A percentile compares a stretch with the other conserved stretches of the same genome.
Evolutionary conservation across 2,329 filamentous ascomycete species (phyloP).

Genomic region (Alternaria dauci): DNA sequence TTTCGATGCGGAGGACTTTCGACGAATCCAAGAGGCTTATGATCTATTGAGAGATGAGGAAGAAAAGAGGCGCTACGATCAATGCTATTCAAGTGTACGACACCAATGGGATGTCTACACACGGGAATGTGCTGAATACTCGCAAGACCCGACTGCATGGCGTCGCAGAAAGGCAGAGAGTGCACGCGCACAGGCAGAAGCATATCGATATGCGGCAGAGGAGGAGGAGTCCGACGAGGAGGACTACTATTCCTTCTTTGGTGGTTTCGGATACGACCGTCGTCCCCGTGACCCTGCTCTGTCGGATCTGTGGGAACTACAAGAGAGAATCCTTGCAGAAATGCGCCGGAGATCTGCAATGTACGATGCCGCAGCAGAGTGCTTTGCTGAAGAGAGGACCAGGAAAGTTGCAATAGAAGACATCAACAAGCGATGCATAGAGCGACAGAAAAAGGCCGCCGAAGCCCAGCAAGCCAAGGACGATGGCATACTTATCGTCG

Average conservation of each 20-base stretch:
- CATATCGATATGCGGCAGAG: not conserved
- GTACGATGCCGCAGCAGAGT: not conserved
- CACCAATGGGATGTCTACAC: not conserved
- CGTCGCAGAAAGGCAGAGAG: not conserved
- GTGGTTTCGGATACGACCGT: too few relatives aligned
- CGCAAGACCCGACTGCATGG: not conserved
- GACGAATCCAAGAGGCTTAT: conserved; percentile 2
- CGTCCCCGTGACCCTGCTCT: not conserved
- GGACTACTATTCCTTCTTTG: not conserved
- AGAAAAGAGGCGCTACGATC: not conserved
- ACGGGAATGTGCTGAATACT: not conserved
- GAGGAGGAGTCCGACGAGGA: not conserved
- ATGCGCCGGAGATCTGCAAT: not conserved
- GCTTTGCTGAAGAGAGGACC: not conserved
- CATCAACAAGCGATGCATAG: conserved; percentile 2
- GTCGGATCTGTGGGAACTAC: not conserved
- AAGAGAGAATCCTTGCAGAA: not conserved
- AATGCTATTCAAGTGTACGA: not conserved
- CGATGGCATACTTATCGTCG: not conserved
- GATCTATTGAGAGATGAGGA: not conserved
- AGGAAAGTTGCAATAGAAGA: not conserved
- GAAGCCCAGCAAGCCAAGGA: not conserved
- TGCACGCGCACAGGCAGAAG: not conserved
- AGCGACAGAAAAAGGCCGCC: not conserved
- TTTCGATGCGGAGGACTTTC: conserved; percentile 1